phyloP scores from a whole-genome alignment of 495 filamentous ascomycete species.

The Cercophora sp. region DNA sequence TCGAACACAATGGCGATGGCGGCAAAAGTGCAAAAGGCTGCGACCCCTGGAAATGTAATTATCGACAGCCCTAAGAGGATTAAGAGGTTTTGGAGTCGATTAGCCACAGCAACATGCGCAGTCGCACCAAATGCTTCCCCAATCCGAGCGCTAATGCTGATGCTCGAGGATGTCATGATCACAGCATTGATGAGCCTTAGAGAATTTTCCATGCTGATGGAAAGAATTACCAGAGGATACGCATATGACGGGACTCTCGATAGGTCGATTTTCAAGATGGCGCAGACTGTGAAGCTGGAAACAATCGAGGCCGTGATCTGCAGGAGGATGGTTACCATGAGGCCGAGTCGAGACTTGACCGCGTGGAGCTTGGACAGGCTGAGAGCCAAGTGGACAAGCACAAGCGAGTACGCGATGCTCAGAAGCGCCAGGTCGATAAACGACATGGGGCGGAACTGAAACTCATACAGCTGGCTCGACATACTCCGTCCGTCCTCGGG shows the following conservation, averaged over 20 bases:
- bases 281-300: constrained; percentile 61
- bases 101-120: constrained; percentile 59
- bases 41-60: constrained; percentile 57
- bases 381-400: constrained; percentile 53
- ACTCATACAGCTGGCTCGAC: constrained; percentile 61
- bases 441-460: constrained; percentile 65
- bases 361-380: constrained; percentile 59
- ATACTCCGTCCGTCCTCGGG: constrained; percentile 49
- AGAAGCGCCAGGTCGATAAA: constrained; percentile 55
- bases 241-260: constrained; percentile 57
- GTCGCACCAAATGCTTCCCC: constrained; percentile 64
- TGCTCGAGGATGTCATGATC: constrained; percentile 58
- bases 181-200: constrained; percentile 69
- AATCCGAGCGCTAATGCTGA: constrained; percentile 56
- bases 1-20: constrained; percentile 66
- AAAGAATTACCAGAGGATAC: constrained; percentile 67
- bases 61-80: constrained; percentile 54
- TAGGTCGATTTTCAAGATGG: constrained; percentile 57
- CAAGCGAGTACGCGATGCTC: constrained; percentile 55
- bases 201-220: constrained; percentile 69
- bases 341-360: constrained; percentile 62
- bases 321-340: constrained; percentile 60
- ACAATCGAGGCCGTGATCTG: constrained; percentile 65
- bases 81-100: constrained; percentile 55
- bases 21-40: constrained; percentile 66